Conservation (phyloP, 1,139 yeast genomes). For the Yamadazyma atmosphaerica region DNA sequence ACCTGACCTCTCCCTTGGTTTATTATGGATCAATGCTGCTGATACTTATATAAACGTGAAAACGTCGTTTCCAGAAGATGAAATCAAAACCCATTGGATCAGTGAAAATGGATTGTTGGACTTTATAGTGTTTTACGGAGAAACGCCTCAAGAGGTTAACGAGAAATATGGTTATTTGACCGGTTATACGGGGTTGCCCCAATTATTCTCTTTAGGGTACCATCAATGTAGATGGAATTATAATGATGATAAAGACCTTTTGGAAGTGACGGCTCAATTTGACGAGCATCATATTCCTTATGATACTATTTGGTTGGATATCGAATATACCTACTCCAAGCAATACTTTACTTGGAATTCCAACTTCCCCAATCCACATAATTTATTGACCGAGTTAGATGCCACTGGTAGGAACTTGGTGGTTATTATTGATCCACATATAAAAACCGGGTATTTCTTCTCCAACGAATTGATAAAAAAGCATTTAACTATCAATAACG, state of each 20-base stretch:
- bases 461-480: slow-evolving; percentile 51
- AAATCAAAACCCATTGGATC: slow-evolving; percentile 77
- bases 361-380: slow-evolving; percentile 70
- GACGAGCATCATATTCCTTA: slow-evolving; percentile 78
- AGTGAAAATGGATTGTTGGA: slow-evolving; percentile 88
- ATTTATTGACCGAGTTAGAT: slow-evolving; percentile 64
- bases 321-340: slow-evolving; percentile 84
- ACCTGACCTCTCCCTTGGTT: slow-evolving; percentile 61
- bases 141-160: slow-evolving; percentile 60
- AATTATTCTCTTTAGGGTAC: slow-evolving; percentile 77
- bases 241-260: slow-evolving; percentile 81
- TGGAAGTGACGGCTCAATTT: slow-evolving; percentile 65
- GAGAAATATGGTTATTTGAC: slow-evolving; percentile 68
- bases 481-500: slow-evolving; percentile 41
- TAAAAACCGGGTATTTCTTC: slow-evolving; percentile 68
- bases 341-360: slow-evolving; percentile 93
- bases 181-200: slow-evolving; percentile 78
- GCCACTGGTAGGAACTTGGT: slow-evolving; percentile 79
- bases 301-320: slow-evolving; percentile 93
- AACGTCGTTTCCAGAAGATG: slow-evolving; percentile 24
- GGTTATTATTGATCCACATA: slow-evolving; percentile 88
- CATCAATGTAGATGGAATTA: slow-evolving; percentile 99
- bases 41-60: slow-evolving; percentile 86
- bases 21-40: slow-evolving; percentile 92
- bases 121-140: slow-evolving; percentile 66